Base-by-base conservation (phyloP, 805 yeast species). In the Saccharomycopsis schoenii region DNA sequence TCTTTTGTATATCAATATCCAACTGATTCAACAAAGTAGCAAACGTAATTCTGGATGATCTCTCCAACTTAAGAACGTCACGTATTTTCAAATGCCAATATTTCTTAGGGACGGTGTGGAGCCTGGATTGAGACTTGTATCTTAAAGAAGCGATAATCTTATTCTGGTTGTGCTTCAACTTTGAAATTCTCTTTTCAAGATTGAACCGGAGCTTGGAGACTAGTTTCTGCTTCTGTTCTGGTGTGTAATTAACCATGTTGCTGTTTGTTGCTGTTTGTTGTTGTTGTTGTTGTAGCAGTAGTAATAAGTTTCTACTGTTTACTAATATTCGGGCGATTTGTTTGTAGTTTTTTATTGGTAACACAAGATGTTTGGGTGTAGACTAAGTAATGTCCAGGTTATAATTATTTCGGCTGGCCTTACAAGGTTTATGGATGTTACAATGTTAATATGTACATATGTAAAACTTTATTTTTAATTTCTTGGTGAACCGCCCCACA, bases 101-200 rank as follows among this genome's bases (percentile, higher is more conserved):
- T 42, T 61, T 61, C 19, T 61, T 63, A 19, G 65, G 65, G 25
- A 63, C 63, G 39, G 57, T 55, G 47, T 63, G 61, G 14, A 61
- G 36, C n/a, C 64, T 43, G 37, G 56, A 55, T 19, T 59, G 56
- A 2, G 61, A 36, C 50, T 57, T 59, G 19, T 43, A 47, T 17
- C 56, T 60, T 5, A 63, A 37, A 15, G 56, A 59, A 15, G 41
- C 50, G 21, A 61, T 40, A 2, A 63, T 40, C n/a, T 47, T 21
- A 14, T 59, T 56, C 42, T 63, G 64, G 36, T 61, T 61, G 34
- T 50, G 56, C 25, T 56, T 43, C 4, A 63, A 37, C 36, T 63
- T 63, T 42, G 55, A 57, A 15, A 63, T 43, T 39, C 65, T n/a
- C 41, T 63, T 64, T 14, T 55, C 47, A 8, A 60, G 34, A 37